Base-by-base conservation (phyloP, 768 basidiomycete genomes). In the Fistulinella prunicolor region DNA sequence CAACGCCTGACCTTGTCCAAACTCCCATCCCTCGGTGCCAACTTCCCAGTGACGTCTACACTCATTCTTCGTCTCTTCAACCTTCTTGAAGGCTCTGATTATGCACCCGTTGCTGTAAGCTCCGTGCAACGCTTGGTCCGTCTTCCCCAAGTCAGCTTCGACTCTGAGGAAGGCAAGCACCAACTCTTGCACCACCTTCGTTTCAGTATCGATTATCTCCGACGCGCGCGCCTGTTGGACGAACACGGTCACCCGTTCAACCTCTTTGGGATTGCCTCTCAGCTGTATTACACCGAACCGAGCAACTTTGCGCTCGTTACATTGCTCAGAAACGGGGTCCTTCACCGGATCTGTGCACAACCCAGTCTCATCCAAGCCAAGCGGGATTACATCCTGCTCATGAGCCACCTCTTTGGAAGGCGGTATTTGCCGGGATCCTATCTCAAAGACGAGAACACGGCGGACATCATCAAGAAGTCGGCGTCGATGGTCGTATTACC, bases 161-260 rank as follows among this genome's bases (percentile, higher is more conserved):
- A 72, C 30, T 83, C 81, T 2, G 69, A 77, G 4, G 69, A 75
- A 9, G 81, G 81, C 8, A 72, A 66, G 49, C 67, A 77, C 9
- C 82, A 87, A 55, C 64, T 86, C 14, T 59, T 82, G 19, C 83
- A 86, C 54, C 83, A 85, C 55, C 58, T 86, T 14, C 73, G 84
- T 20, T 88, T 88, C 69, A 78, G 77, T 49, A 80, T 88, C 41
- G 86, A 88, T 51, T 86, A 85, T 53, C 73, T 88, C 9, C 74
- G 82, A 30, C 78, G 82, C 6, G 64, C 74, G 6, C 70, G 76
- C 34, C 69, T 88, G 16, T 62, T 87, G 35, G 74, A 80, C 44
- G 65, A 65, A 29, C 59, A 64, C 16, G 86, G 86, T 16, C 74
- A 69, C 35, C 83, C 82, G 0, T 73, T 83, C 56, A 78, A 83